Base-by-base conservation (phyloP, 257 asterid species). In the Henckelia pumila region DNA sequence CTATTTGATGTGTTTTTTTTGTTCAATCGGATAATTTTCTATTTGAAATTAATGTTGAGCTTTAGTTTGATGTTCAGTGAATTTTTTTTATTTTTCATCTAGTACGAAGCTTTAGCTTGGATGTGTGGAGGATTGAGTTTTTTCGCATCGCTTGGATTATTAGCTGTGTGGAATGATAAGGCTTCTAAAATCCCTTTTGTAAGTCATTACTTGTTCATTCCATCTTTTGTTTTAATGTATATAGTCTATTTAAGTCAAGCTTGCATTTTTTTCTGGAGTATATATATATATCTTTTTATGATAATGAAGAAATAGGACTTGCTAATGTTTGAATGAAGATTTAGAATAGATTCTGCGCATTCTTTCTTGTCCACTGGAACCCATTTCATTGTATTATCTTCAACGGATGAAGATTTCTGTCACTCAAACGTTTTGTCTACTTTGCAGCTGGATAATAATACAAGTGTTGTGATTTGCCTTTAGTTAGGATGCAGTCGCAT, bases 61-160 rank as follows among this genome's bases (percentile, higher is more conserved):
- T 64, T 33, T 63, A 59, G 40, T 63, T 59, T 59, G 17, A 25
- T 37, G 37, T 25, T 70, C 23, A 30, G 24, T 69, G 26, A 23
- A 44, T 75, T 28, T 37, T 59, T 57, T 59, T 47, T 59, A 77
- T 63, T 49, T 28, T 33, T 72, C 13, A 60, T 17, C 33, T 49
- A 90, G 98, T 93, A 89, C 64, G 98, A 93, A 77, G 98, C 98
- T 61, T 71, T 93, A 82, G 94, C 92, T 73, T 93, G 96, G 97
- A 13, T 87, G 83, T 75, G 86, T 59, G 94, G 95, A 64, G 98
- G 97, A 19, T 77, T 90, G 82, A 71, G 96, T 2, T 93, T 78
- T 76, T 88, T 93, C 23, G 89, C 82, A 0, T 62, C 82, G 6
- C 88, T 92, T 28, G 98, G 98, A 70, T 76, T 89, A 33, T 71